phyloP scores from a whole-genome alignment of 208 protist genomes.

The Leishmania martiniquensis region DNA sequence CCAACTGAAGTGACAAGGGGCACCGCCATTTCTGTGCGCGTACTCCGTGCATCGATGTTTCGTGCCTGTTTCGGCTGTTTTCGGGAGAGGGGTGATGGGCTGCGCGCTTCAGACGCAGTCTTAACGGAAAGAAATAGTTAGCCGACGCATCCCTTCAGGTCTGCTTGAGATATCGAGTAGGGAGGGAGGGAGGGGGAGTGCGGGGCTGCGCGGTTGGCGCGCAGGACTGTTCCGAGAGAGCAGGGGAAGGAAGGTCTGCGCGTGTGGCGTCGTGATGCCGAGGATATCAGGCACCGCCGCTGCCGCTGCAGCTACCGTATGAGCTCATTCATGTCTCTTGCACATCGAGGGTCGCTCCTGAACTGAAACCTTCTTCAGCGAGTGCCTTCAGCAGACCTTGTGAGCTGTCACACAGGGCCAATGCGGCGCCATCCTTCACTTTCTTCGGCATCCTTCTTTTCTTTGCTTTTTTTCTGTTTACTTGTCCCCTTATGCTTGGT shows the following conservation, averaged over 20 bases:
- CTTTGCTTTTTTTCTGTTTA: too few relatives aligned
- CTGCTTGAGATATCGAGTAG: not conserved
- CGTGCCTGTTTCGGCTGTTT: too few relatives aligned
- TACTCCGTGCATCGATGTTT: not conserved
- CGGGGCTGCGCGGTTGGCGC: not conserved
- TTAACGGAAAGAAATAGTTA: not conserved
- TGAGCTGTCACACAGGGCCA: not conserved
- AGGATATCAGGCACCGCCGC: not conserved
- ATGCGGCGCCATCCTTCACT: too few relatives aligned
- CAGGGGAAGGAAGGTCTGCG: not conserved
- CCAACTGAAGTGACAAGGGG: not conserved
- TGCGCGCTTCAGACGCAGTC: not conserved
- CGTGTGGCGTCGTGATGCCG: not conserved
- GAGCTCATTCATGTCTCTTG: not conserved
- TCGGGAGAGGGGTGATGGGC: not conserved
- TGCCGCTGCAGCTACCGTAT: too few relatives aligned
- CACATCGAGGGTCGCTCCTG: not conserved
- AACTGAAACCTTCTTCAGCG: not conserved
- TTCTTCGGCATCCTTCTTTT: not conserved
- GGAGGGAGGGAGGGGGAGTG: not conserved
- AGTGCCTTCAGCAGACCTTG: not conserved
- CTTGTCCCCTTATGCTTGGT: not conserved
- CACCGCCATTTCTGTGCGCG: not conserved
- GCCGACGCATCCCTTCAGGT: not conserved
- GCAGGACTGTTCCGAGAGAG: not conserved